These are phyloP conservation scores for Pleurotus eryngii DNA, from an alignment of 768 basidiomycete species.

Conservation along the genomic window DNA sequence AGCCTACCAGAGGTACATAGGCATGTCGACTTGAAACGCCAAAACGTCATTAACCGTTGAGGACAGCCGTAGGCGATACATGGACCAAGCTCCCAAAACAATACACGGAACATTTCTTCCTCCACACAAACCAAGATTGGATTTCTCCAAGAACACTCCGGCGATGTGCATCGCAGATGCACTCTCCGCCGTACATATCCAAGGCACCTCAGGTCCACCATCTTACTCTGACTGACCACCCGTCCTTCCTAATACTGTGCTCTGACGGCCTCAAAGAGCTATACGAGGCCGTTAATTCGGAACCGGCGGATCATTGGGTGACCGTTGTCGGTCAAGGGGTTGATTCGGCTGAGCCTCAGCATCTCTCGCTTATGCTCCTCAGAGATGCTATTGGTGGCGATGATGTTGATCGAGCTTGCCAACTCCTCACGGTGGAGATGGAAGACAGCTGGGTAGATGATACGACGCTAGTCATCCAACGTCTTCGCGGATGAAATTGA, in stretches of 20 bases:
- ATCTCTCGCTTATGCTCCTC: slow-evolving; percentile 36
- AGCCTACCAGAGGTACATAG: slow-evolving; percentile 50
- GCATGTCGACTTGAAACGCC: neutral
- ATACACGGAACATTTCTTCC: slow-evolving; percentile 35
- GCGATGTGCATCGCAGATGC: slow-evolving; percentile 29
- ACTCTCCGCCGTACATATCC: slow-evolving; percentile 45
- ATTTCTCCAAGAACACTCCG: slow-evolving; percentile 24
- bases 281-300: slow-evolving; percentile 23
- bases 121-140: slow-evolving; percentile 31
- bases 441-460: slow-evolving; percentile 45
- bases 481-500: slow-evolving; percentile 39
- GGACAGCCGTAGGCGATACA: slow-evolving; percentile 40
- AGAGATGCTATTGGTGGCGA: slow-evolving; percentile 40
- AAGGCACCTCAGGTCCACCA: slow-evolving; percentile 37
- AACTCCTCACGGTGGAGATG: slow-evolving; percentile 41
- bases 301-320: slow-evolving; percentile 31
- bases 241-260: slow-evolving; percentile 38
- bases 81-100: slow-evolving; percentile 43
- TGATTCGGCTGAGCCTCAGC: slow-evolving; percentile 15
- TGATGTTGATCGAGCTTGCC: slow-evolving; percentile 30
- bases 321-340: slow-evolving; percentile 18
- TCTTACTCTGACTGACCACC: slow-evolving; percentile 23
- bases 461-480: slow-evolving; percentile 40
- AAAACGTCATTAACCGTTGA: neutral
- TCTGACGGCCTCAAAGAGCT: slow-evolving; percentile 42